Percentiles rank a stretch among this genome's conserved stretches.
These are phyloP conservation scores for Pyrenophora tritici-repentis DNA, from an alignment of 2,329 filamentous ascomycete species.

Conservation along the genomic window DNA sequence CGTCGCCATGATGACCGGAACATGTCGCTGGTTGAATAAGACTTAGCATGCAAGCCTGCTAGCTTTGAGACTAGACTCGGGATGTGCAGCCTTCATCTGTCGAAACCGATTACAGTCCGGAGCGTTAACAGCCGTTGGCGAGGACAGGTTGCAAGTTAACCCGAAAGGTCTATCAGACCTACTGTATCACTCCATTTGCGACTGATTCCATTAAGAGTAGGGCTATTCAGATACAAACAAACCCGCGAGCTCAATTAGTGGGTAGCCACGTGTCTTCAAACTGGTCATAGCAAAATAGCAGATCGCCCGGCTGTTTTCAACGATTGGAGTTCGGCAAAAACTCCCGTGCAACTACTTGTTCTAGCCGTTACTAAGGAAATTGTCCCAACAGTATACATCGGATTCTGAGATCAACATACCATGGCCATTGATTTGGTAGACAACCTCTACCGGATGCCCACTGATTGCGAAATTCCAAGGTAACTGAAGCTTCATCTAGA, in stretches of 20 bases:
- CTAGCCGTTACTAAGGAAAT: background rate
- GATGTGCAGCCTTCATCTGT: no score
- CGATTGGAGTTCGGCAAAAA: background rate
- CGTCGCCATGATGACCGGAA: slow-evolving; percentile 1
- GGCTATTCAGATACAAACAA: background rate
- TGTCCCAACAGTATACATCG: background rate
- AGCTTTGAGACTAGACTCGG: background rate
- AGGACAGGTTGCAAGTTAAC: background rate
- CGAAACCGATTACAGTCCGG: background rate
- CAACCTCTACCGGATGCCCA: background rate
- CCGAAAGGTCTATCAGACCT: background rate
- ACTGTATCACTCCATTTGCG: background rate
- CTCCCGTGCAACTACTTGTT: background rate
- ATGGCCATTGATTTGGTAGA: background rate
- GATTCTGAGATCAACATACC: background rate
- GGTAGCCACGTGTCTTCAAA: background rate
- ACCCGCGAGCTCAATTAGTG: background rate
- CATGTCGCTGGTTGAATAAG: background rate
- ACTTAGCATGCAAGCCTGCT: background rate
- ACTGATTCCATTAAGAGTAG: no score
- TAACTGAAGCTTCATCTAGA: background rate
- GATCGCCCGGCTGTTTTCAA: background rate
- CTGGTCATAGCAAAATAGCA: background rate
- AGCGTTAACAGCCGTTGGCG: background rate
- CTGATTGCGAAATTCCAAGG: background rate